Conservation (phyloP, 305 asterid genomes). For the Solanum hybrid region DNA sequence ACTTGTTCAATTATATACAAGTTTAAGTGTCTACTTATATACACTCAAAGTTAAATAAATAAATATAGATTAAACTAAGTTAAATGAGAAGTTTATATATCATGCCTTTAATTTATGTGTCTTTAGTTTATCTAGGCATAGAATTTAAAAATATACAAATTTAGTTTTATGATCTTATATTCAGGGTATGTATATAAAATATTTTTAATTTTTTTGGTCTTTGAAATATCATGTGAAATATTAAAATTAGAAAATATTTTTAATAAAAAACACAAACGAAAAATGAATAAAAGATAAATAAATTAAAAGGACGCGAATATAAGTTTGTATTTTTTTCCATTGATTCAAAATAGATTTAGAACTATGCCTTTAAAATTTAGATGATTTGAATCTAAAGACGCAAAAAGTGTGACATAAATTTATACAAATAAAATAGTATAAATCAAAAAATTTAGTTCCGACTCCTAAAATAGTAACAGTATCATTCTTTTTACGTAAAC, state of each 20-base stretch:
- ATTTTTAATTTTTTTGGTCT: too few relatives aligned
- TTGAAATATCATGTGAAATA: not conserved
- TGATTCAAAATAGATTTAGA: not conserved
- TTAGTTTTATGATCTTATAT: not conserved
- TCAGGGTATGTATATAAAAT: not conserved
- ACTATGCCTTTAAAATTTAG: not conserved
- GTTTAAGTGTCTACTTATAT: too few relatives aligned
- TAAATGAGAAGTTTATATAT: too few relatives aligned
- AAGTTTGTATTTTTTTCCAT: not conserved
- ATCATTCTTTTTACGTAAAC: not conserved
- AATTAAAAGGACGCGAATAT: not conserved
- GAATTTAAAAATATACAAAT: too few relatives aligned
- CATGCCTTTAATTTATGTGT: too few relatives aligned
- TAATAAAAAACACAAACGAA: not conserved
- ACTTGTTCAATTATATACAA: too few relatives aligned
- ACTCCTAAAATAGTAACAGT: not conserved
- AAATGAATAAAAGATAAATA: not conserved
- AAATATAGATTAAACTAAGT: too few relatives aligned
- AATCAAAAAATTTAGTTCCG: not conserved
- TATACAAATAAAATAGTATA: not conserved
- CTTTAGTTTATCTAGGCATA: not conserved
- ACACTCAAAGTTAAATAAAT: not conserved
- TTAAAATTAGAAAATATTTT: not conserved
- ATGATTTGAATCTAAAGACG: not conserved
- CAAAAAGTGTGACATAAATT: not conserved